These are phyloP conservation scores for Talaromyces piceae DNA, from an alignment of 2,329 filamentous ascomycete genomes.

Conservation along the genomic window DNA sequence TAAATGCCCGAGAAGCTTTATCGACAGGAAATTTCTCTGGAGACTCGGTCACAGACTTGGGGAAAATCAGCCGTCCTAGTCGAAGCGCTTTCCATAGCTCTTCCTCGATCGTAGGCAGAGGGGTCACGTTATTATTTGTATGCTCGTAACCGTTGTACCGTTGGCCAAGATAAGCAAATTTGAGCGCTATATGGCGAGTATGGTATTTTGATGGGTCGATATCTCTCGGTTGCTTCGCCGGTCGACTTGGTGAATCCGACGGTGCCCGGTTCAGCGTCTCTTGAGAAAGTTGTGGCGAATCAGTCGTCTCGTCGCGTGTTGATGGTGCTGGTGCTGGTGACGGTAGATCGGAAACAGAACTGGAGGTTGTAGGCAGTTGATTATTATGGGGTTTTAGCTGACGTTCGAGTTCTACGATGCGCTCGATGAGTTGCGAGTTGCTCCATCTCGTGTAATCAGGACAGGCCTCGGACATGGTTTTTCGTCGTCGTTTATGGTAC, in stretches of 20 bases:
- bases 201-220: conserved; percentile 76
- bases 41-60: conserved; percentile 34
- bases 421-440: conserved; percentile 58
- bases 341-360: conserved; percentile 6
- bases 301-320: background rate
- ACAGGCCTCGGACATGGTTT: conserved; percentile 17
- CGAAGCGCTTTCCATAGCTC: conserved; percentile 86
- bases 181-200: conserved; percentile 79
- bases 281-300: background rate
- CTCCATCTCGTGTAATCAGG: conserved; percentile 60
- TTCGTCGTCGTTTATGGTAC: conserved; percentile 5
- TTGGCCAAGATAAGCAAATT: conserved; percentile 87
- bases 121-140: conserved; percentile 60
- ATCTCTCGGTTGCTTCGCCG: conserved; percentile 39
- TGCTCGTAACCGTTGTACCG: conserved; percentile 92
- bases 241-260: background rate
- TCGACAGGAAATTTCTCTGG: conserved; percentile 33
- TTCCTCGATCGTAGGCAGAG: conserved; percentile 79
- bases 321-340: conserved; percentile 3
- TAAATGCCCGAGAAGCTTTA: conserved; percentile 37
- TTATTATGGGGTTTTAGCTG: conserved; percentile 50
- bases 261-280: background rate
- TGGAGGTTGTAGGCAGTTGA: conserved; percentile 18
- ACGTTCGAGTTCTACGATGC: conserved; percentile 60
- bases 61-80: conserved; percentile 74